Conservation (phyloP, 768 basidiomycete species). For the Punctularia strigosozonata region DNA sequence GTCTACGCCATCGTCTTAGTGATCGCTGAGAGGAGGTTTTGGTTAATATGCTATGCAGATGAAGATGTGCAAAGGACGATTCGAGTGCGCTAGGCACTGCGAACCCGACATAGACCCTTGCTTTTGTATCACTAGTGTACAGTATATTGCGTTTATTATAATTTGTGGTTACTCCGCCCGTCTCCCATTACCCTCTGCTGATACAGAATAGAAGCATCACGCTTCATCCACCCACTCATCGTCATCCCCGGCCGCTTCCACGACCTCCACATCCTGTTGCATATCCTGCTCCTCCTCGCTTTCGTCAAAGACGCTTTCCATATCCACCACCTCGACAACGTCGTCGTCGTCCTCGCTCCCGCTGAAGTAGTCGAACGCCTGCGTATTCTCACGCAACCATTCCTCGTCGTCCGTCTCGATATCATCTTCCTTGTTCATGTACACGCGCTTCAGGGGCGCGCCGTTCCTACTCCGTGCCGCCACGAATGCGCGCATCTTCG, state of each 20-base stretch:
- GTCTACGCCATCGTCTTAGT: no score
- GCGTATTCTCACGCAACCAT: conserved; percentile 42
- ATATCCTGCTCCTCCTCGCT: conserved; percentile 11
- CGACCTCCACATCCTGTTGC: conserved; percentile 3
- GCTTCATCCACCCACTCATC: conserved; percentile 9
- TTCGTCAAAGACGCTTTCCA: conserved; percentile 12
- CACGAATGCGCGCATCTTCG: conserved; percentile 32
- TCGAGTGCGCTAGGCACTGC: no score
- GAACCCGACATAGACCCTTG: no score
- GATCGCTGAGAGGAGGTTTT: no score
- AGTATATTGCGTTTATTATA: background rate
- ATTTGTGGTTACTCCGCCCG: conserved; percentile 6
- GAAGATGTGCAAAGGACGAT: no score
- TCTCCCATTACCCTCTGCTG: conserved; percentile 9
- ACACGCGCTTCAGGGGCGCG: conserved; percentile 31
- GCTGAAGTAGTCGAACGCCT: conserved; percentile 44
- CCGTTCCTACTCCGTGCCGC: conserved; percentile 27
- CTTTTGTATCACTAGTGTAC: no score
- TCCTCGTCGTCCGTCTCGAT: conserved; percentile 28
- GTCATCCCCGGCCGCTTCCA: conserved; percentile 8
- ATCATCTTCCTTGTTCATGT: conserved; percentile 32
- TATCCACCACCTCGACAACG: conserved; percentile 21
- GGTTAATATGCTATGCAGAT: no score
- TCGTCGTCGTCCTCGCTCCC: conserved; percentile 36
- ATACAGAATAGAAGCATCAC: no score